Percentiles rank a stretch among this genome's conserved stretches.
Evolutionary conservation across 164 flowering plant genomes (phyloP).

Genomic region (Vitis rupestris): DNA sequence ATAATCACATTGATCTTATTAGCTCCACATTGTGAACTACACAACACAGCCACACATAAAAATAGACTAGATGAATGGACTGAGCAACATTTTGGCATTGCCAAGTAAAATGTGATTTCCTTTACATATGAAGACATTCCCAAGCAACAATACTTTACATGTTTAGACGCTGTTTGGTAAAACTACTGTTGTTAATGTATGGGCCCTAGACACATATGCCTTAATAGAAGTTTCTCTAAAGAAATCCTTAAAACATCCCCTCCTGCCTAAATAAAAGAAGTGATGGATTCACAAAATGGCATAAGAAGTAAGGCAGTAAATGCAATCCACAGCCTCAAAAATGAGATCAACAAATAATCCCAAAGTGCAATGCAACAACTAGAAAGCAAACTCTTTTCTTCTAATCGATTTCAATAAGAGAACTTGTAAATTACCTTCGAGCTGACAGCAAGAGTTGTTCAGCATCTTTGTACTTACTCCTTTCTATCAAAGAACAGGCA

Average conservation of each 20-base stretch:
- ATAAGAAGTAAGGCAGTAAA: no score
- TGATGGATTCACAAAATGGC: no score
- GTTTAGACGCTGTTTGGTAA: neutral
- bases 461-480: conserved; percentile 62
- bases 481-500: conserved; percentile 85
- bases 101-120: neutral
- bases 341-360: no score
- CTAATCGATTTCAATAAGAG: neutral
- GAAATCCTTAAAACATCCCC: no score
- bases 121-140: neutral
- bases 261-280: no score
- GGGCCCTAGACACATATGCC: no score
- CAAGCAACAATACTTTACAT: neutral
- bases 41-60: no score
- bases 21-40: no score
- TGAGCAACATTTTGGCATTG: neutral
- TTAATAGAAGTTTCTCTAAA: no score
- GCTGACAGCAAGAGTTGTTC: conserved; percentile 79
- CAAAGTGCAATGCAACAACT: neutral
- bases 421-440: conserved; percentile 49
- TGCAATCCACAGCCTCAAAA: no score
- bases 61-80: no score
- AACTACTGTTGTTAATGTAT: neutral
- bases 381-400: neutral
- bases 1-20: no score